Conservation (phyloP, 192 early-diverging fungal genomes). For the Linnemannia zychae region DNA sequence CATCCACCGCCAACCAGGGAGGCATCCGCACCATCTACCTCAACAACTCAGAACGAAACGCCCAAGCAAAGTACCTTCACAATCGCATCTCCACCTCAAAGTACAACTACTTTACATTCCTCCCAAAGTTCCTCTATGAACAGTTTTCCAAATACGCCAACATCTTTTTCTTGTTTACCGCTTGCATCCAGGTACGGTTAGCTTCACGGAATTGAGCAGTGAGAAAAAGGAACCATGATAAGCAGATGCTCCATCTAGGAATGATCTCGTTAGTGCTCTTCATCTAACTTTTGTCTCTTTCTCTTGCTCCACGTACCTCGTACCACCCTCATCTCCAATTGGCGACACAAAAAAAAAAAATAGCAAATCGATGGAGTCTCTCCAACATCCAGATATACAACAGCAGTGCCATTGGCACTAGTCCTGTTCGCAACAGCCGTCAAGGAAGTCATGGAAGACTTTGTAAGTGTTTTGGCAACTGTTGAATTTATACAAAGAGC, state of each 20-base stretch:
- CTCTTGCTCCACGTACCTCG: neutral
- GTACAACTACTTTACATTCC: slow-evolving; percentile 93
- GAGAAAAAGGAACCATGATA: neutral
- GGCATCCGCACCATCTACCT: slow-evolving; percentile 86
- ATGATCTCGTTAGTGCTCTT: neutral
- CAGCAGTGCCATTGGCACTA: slow-evolving; percentile 85
- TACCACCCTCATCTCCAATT: neutral
- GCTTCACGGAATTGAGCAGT: neutral
- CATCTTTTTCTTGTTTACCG: slow-evolving; percentile 98
- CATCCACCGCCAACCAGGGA: slow-evolving; percentile 30
- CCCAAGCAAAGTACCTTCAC: slow-evolving; percentile 85
- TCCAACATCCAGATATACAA: slow-evolving; percentile 91
- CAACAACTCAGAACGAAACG: slow-evolving; percentile 87
- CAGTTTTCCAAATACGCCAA: slow-evolving; percentile 99
- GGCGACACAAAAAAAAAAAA: neutral
- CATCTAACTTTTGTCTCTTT: neutral
- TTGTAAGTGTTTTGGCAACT: slow-evolving; percentile 56
- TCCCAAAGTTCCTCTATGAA: slow-evolving; percentile 96
- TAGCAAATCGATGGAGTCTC: slow-evolving; percentile 96
- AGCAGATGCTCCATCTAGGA: neutral
- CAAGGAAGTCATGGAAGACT: slow-evolving; percentile 96
- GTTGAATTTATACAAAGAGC: neutral
- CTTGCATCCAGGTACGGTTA: slow-evolving; percentile 84
- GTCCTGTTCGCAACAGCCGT: slow-evolving; percentile 91
- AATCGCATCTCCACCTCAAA: slow-evolving; percentile 97